Percentiles rank a stretch among this genome's conserved stretches.
These are phyloP conservation scores for Speleostelium caveatum DNA, from an alignment of 78 protist genomes.

Conservation along the genomic window DNA sequence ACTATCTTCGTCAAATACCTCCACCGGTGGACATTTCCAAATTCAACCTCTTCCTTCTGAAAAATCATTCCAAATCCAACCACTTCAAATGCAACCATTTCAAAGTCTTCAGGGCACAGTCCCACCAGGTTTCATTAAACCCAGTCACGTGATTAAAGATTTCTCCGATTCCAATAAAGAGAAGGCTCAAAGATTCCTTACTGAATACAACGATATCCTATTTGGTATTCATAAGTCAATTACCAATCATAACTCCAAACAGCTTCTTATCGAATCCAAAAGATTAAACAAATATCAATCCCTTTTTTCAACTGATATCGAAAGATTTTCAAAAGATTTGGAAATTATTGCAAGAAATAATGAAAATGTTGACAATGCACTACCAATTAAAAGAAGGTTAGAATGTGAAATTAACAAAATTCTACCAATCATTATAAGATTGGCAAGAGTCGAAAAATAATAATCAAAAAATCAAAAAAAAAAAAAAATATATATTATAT, in stretches of 20 bases:
- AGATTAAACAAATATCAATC: neutral
- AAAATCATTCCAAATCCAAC: neutral
- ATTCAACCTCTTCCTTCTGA: neutral
- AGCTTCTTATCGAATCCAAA: slow-evolving; percentile 1
- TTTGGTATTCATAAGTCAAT: neutral
- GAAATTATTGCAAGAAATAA: slow-evolving; percentile 12
- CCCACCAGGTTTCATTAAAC: neutral
- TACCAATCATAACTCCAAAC: slow-evolving; percentile 2
- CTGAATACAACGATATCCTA: slow-evolving; percentile 12
- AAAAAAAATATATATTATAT: no score
- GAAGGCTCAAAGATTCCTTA: slow-evolving; percentile 19
- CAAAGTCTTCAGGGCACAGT: neutral
- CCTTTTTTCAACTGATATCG: slow-evolving; percentile 10
- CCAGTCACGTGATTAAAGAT: no score
- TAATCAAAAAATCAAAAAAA: no score
- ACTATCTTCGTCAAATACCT: neutral
- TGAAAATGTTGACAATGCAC: slow-evolving; percentile 7
- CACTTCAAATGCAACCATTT: neutral
- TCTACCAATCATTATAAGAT: slow-evolving; percentile 5
- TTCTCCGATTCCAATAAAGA: slow-evolving; percentile 16
- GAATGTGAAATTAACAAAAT: slow-evolving; percentile 26
- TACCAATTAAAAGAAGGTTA: slow-evolving; percentile 10
- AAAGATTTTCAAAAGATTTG: neutral
- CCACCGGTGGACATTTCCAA: neutral
- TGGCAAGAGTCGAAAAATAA: neutral